Conservation (phyloP, 176 grass and related monocot species). For the Oryza punctata region DNA sequence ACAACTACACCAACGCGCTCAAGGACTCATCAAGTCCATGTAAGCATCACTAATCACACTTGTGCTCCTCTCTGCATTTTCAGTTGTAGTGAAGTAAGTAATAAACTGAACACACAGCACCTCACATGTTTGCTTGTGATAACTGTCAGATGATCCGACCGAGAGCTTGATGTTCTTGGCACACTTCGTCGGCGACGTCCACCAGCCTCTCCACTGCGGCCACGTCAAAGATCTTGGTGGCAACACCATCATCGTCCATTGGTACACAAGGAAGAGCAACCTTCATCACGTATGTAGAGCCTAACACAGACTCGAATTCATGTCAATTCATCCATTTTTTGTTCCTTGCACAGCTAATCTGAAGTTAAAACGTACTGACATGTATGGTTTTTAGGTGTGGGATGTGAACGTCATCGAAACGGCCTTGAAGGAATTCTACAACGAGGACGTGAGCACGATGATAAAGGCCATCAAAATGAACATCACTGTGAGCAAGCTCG, state of each 20-base stretch:
- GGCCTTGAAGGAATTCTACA: constrained; percentile 84
- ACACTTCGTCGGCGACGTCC: constrained; percentile 71
- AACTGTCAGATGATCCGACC: constrained; percentile 32
- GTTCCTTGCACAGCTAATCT: neutral
- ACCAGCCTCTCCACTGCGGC: constrained; percentile 64
- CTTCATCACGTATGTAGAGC: constrained; percentile 51
- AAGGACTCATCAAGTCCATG: constrained; percentile 43
- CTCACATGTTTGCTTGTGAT: neutral
- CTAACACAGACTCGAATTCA: neutral
- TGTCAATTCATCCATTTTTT: neutral
- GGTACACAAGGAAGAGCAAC: constrained; percentile 68
- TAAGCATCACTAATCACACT: constrained; percentile 9
- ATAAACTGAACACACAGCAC: neutral
- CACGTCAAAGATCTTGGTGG: constrained; percentile 47
- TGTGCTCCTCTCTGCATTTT: neutral
- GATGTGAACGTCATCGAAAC: constrained; percentile 74
- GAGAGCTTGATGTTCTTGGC: constrained; percentile 73
- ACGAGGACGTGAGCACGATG: constrained; percentile 59
- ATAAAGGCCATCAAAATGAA: constrained; percentile 70
- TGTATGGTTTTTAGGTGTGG: constrained; percentile 65
- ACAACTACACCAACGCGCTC: constrained; percentile 67
- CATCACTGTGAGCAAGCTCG: constrained; percentile 67
- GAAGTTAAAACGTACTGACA: too few relatives aligned
- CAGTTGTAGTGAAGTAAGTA: neutral
- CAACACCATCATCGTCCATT: constrained; percentile 57